Evolutionary conservation across 2,329 filamentous ascomycete species (phyloP), one percentile per base, ranked within the genome.

Genomic region (Pseudogymnoascus sp.): DNA sequence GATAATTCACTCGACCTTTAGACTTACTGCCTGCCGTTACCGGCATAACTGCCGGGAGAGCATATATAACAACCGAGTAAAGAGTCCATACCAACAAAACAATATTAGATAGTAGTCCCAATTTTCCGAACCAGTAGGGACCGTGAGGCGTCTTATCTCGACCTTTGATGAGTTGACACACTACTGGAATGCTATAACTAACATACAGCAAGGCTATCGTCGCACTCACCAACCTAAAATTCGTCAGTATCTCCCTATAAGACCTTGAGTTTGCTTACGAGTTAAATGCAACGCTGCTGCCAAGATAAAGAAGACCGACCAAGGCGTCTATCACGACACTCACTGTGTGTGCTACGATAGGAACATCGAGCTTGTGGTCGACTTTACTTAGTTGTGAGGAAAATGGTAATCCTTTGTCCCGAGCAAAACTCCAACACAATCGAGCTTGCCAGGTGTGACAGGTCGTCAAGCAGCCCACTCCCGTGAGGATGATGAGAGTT

Each of bases 71-170:
- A 0, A 84, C 85, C 0, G 84, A 86, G 19, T 87, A 74, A 5
- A 79, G 72, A 2, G 83, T 81, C 68, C 85, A 88, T 0, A 75
- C 75, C 21, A 88, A 71, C 7, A 84, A 83, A 23, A 80, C 79
- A 53, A 80, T 63, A 69, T 89, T 89, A 33, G 81, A 77, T 21
- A 79, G 72, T 84, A 84, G 87, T 19, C 81, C 86, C 46, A 87
- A 64, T 21, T 75, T 77, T 0, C 83, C 80, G n/a, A 89, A 75
- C 42, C 79, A 78, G 70, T 88, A 89, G 0, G 81, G 71, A 1
- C 76, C 75, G 53, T 82, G 78, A 0, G 86, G 85, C 7, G 92
- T 76, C 77, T 84, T 86, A 61, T 79, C 83, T 11, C 74, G 68
- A 2, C 73, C 74, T 29, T 69, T 71, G 15, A 69, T 64, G 21